Evolutionary conservation across 345 rosid species (phyloP).

Genomic region (Anastatica hierochuntica): DNA sequence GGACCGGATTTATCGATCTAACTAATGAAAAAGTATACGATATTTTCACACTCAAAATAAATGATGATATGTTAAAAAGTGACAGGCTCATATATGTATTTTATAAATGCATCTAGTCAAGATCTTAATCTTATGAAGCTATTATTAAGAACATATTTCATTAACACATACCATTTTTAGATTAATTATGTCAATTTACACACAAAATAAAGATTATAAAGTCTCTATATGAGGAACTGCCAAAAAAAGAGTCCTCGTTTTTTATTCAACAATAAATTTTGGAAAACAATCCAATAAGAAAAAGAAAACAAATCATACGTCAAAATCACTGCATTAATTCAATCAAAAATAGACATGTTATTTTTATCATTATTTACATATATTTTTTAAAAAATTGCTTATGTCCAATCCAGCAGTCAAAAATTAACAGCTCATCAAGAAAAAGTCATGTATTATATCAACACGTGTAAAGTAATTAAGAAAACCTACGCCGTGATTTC

Average conservation of each 20-base stretch:
- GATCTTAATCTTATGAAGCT: too few species aligned
- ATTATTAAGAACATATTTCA: too few species aligned
- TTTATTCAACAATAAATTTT: slow-evolving; percentile 6
- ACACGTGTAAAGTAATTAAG: slow-evolving; percentile 9
- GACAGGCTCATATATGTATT: too few species aligned
- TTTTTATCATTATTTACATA: background rate
- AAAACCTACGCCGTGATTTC: slow-evolving; percentile 24
- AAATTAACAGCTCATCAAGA: slow-evolving; percentile 19
- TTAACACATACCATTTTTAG: too few species aligned
- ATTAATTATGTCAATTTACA: background rate
- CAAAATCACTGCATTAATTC: slow-evolving; percentile 19
- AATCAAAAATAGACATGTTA: background rate
- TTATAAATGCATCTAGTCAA: too few species aligned
- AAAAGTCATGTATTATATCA: background rate
- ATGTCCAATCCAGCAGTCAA: slow-evolving; percentile 17
- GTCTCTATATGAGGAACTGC: slow-evolving; percentile 1
- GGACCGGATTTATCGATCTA: too few species aligned
- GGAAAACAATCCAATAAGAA: too few species aligned
- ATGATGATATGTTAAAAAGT: too few species aligned
- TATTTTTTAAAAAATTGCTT: background rate
- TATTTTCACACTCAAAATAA: too few species aligned
- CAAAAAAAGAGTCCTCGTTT: slow-evolving; percentile 3
- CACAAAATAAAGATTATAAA: background rate
- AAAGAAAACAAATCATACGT: background rate
- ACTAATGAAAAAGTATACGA: too few species aligned